phyloP scores from a whole-genome alignment of 2,329 filamentous ascomycete species.

The Cercospora sp. region DNA sequence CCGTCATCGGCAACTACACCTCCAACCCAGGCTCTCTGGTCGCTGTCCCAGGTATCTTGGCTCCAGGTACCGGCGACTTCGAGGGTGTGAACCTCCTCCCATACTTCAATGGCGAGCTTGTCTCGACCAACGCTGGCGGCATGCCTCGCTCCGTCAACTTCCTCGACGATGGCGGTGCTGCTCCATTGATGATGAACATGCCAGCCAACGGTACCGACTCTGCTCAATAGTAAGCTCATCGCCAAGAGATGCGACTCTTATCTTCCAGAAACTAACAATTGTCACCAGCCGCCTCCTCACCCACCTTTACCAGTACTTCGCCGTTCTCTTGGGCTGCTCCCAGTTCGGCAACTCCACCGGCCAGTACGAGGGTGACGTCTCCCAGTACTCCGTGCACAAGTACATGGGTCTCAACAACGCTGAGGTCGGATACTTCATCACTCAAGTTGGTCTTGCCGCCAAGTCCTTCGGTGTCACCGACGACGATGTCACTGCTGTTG shows the following conservation, averaged over 20 bases:
- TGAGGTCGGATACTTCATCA: constrained; percentile 61
- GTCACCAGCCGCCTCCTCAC: constrained; percentile 55
- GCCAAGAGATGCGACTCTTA: neutral
- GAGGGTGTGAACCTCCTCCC: constrained; percentile 58
- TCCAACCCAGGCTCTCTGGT: constrained; percentile 34
- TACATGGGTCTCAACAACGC: constrained; percentile 56
- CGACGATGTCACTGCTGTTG: constrained; percentile 55
- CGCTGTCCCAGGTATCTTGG: constrained; percentile 58
- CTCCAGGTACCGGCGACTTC: constrained; percentile 52
- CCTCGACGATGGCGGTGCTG: constrained; percentile 60
- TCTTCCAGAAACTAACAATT: constrained; percentile 3
- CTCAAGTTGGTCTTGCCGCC: constrained; percentile 59
- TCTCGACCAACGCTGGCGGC: constrained; percentile 55
- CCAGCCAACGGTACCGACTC: constrained; percentile 54
- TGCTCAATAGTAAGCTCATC: constrained; percentile 56
- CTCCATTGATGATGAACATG: constrained; percentile 57
- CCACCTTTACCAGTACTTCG: constrained; percentile 65
- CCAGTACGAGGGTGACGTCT: constrained; percentile 51
- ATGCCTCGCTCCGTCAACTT: constrained; percentile 58
- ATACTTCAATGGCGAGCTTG: constrained; percentile 60
- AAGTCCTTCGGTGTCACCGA: constrained; percentile 60
- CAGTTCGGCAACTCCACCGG: constrained; percentile 53
- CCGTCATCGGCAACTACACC: constrained; percentile 55
- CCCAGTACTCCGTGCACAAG: constrained; percentile 58
- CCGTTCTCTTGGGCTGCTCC: constrained; percentile 58